Percentiles rank a stretch among this genome's conserved stretches.
Conservation (phyloP, 1,284 basidiomycete species). For the Tilletia horrida region DNA sequence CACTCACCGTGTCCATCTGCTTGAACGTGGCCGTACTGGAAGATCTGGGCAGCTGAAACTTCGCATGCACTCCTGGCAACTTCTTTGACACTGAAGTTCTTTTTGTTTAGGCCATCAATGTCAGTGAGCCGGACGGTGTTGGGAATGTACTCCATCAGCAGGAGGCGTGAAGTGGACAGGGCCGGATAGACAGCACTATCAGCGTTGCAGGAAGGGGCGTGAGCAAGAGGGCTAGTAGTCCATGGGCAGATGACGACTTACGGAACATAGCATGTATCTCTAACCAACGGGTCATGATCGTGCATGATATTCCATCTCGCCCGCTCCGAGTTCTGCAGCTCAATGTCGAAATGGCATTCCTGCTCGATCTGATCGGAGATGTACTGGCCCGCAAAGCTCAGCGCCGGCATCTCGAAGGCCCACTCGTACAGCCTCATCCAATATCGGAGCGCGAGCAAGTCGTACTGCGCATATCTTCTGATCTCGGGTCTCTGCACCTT, state of each 20-base stretch:
- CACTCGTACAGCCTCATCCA: conserved; percentile 41
- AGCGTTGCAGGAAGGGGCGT: neutral
- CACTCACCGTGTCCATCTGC: conserved; percentile 38
- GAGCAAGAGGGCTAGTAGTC: neutral
- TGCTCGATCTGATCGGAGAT: conserved; percentile 47
- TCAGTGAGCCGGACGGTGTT: conserved; percentile 44
- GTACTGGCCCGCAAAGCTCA: conserved; percentile 37
- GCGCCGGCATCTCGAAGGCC: conserved; percentile 41
- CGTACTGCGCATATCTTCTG: conserved; percentile 43
- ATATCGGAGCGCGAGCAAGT: conserved; percentile 42
- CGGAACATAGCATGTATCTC: conserved; percentile 44
- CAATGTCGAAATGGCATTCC: conserved; percentile 41
- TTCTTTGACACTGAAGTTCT: conserved; percentile 37
- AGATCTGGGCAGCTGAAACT: conserved; percentile 46
- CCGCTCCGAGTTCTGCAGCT: conserved; percentile 36
- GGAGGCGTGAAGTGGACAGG: conserved; percentile 33
- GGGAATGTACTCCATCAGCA: conserved; percentile 47
- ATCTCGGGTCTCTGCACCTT: conserved; percentile 49
- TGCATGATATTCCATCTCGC: conserved; percentile 36
- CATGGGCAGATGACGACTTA: conserved; percentile 14
- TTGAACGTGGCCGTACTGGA: conserved; percentile 48
- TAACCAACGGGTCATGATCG: conserved; percentile 32
- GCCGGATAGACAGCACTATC: conserved; percentile 28
- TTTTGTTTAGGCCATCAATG: conserved; percentile 31
- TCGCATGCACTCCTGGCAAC: conserved; percentile 42